Percentiles rank a stretch among this genome's conserved stretches.
Conservation (phyloP, 2,329 filamentous ascomycete species). For the Fusarium robinianum region DNA sequence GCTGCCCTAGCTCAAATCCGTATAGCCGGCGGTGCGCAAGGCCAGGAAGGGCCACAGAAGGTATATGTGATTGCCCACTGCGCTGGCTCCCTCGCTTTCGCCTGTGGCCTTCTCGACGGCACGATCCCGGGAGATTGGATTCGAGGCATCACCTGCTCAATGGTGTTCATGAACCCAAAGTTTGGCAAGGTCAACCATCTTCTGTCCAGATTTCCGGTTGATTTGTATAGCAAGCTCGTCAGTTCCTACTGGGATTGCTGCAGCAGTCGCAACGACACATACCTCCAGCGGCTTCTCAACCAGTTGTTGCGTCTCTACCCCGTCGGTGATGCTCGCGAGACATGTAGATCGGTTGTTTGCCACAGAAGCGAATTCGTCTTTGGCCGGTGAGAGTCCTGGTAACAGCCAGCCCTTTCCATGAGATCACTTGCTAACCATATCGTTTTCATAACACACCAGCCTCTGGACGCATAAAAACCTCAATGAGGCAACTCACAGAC, state of each 20-base stretch:
- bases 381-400: conserved; percentile 47
- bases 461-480: conserved; percentile 67
- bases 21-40: conserved; percentile 33
- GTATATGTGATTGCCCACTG: conserved; percentile 66
- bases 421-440: conserved; percentile 1
- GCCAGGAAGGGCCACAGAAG: conserved; percentile 35
- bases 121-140: conserved; percentile 62
- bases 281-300: conserved; percentile 57
- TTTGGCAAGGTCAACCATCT: conserved; percentile 26
- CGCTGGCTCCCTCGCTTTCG: conserved; percentile 63
- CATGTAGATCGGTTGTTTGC: conserved; percentile 65
- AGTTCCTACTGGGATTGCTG: conserved; percentile 27
- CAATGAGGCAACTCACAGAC: conserved; percentile 66
- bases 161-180: conserved; percentile 66
- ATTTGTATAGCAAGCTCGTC: conserved; percentile 19
- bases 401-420: no score
- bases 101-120: conserved; percentile 63
- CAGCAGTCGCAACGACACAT: conserved; percentile 33
- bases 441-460: conserved; percentile 1
- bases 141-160: conserved; percentile 59
- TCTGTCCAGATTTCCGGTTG: conserved; percentile 12
- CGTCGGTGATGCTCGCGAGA: conserved; percentile 52
- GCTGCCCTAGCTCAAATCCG: conserved; percentile 61
- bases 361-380: conserved; percentile 65
- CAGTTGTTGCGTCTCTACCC: conserved; percentile 63